These are phyloP conservation scores for Cytospora leucostoma DNA, from an alignment of 2,329 filamentous ascomycete species.

Conservation along the genomic window DNA sequence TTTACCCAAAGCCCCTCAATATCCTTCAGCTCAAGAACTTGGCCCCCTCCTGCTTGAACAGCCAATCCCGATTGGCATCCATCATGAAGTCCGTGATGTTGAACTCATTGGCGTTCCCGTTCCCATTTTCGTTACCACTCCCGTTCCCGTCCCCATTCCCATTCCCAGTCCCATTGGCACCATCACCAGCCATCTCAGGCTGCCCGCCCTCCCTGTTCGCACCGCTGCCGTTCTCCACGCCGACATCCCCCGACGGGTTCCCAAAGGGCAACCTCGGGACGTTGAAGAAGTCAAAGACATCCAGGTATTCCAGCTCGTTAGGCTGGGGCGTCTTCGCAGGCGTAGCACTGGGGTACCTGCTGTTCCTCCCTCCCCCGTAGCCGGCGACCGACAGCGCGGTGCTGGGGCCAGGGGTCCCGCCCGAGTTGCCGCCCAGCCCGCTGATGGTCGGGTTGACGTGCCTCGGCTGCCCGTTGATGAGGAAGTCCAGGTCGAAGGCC, in stretches of 20 bases:
- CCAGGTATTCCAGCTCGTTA: slow-evolving; percentile 85
- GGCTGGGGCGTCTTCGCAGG: slow-evolving; percentile 70
- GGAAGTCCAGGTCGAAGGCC: slow-evolving; percentile 85
- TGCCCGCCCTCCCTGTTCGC: slow-evolving; percentile 28
- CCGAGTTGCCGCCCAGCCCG: slow-evolving; percentile 29
- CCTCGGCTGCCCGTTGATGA: slow-evolving; percentile 79
- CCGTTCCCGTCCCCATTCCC: slow-evolving; percentile 34
- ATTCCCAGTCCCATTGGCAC: slow-evolving; percentile 12
- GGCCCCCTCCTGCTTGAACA: slow-evolving; percentile 58
- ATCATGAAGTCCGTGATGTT: slow-evolving; percentile 80
- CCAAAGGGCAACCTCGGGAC: slow-evolving; percentile 69
- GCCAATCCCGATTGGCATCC: slow-evolving; percentile 73
- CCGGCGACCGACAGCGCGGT: background rate
- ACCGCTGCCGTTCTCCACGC: slow-evolving; percentile 30
- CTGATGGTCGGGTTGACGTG: slow-evolving; percentile 38
- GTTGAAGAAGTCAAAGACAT: slow-evolving; percentile 95
- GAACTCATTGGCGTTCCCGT: slow-evolving; percentile 58
- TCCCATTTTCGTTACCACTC: slow-evolving; percentile 45
- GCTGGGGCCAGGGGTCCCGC: slow-evolving; percentile 29
- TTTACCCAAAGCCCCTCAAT: background rate
- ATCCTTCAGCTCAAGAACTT: slow-evolving; percentile 32
- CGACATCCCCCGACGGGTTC: slow-evolving; percentile 35
- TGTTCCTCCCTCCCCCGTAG: slow-evolving; percentile 37
- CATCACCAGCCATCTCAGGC: slow-evolving; percentile 23
- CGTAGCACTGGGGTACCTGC: slow-evolving; percentile 54